Evolutionary conservation across 2,329 filamentous ascomycete genomes (phyloP).

Genomic region (Penicillium sp.): DNA sequence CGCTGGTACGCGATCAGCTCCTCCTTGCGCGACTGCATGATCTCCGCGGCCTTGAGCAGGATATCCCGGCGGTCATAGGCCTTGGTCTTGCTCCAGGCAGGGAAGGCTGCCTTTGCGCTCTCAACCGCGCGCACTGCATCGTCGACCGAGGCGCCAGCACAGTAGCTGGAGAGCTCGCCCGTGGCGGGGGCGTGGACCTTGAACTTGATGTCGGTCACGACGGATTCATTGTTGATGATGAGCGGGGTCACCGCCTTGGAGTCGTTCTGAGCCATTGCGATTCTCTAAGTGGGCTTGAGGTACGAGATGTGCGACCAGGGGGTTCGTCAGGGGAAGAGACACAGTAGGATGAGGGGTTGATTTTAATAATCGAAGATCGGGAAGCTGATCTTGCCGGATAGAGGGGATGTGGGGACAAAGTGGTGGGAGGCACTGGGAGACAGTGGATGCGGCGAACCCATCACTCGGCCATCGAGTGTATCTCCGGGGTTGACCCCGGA

Average conservation of each 20-base stretch:
- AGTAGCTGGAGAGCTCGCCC: constrained; percentile 56
- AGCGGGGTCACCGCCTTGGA: constrained; percentile 37
- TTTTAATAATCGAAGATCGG: neutral
- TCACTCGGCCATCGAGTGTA: neutral
- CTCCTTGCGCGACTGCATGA: constrained; percentile 56
- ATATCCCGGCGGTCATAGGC: constrained; percentile 66
- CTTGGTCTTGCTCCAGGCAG: constrained; percentile 66
- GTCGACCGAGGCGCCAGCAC: constrained; percentile 58
- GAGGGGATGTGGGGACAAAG: constrained; percentile 6
- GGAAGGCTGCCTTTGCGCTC: constrained; percentile 69
- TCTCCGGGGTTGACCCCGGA: constrained; percentile 3
- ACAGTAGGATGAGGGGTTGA: constrained; percentile 5
- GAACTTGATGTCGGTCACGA: constrained; percentile 44
- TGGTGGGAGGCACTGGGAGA: neutral
- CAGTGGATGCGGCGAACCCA: neutral
- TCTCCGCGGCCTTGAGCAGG: constrained; percentile 49
- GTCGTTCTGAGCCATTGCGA: constrained; percentile 19
- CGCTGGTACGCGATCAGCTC: constrained; percentile 65
- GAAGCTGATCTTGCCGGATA: neutral
- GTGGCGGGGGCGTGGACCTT: constrained; percentile 59
- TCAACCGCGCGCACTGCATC: constrained; percentile 59
- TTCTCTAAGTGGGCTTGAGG: neutral
- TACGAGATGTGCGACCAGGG: neutral
- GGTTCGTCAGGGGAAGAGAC: neutral
- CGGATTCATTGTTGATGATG: constrained; percentile 47